Evolutionary conservation across 2,329 filamentous ascomycete genomes (phyloP).

Genomic region (Hymenoscyphus infarciens): DNA sequence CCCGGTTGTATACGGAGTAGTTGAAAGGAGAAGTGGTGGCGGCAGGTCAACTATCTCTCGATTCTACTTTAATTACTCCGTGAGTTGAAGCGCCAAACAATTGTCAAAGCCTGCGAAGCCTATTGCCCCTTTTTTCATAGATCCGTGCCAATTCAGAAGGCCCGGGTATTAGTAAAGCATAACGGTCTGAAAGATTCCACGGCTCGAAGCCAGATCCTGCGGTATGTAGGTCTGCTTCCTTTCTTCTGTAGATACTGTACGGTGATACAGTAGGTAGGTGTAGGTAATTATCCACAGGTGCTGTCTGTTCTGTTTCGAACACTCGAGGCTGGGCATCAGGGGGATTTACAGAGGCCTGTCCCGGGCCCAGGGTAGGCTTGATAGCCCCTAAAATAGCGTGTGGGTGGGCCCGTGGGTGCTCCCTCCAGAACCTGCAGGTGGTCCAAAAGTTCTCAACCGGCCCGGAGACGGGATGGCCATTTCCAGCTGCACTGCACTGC

Average conservation of each 20-base stretch:
- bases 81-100: background rate
- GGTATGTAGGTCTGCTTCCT: background rate
- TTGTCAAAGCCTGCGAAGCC: background rate
- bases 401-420: background rate
- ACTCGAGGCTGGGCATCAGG: background rate
- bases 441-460: slow-evolving; percentile 2
- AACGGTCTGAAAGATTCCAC: background rate
- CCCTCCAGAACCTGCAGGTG: background rate
- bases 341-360: background rate
- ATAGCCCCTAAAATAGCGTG: slow-evolving; percentile 1
- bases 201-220: background rate
- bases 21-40: slow-evolving; percentile 3
- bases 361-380: background rate
- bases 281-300: background rate
- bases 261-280: background rate
- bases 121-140: background rate
- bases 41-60: slow-evolving; percentile 8
- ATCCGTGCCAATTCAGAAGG: background rate
- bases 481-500: slow-evolving; percentile 10
- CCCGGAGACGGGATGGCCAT: slow-evolving; percentile 1
- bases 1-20: background rate
- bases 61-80: background rate
- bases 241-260: background rate
- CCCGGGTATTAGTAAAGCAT: background rate
- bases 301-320: background rate